Evolutionary conservation across 1,139 yeast species (phyloP), one percentile per base, ranked within the genome.

Genomic region (Scheffersomyces lignicola): DNA sequence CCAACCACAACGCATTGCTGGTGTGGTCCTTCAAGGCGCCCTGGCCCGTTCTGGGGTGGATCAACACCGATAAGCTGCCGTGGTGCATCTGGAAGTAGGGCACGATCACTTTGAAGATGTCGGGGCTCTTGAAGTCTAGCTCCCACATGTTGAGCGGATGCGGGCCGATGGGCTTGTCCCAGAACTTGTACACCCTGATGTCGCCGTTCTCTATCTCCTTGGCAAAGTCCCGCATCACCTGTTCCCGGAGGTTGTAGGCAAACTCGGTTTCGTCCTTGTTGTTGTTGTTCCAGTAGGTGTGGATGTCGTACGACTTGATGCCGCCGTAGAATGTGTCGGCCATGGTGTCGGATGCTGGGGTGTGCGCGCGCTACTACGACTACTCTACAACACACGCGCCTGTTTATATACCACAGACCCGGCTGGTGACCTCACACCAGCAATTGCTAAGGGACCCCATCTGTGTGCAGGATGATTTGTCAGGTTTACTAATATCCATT

Each of bases 161-260:
- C 1, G 83, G 83, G 0, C 84, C 84, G 31, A 78, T 56, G 15
- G 80, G 73, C 34, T 56, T 55, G 32, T 73, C 75, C 68, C 76
- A 73, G 32, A 75, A 58, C 42, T 66, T 65, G 52, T 64, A 60
- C 4, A 76, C 65, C 34, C 78, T 45, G 17, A 76, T 57, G 21
- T 58, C 56, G 2, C 76, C 78, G 2, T 50, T 47, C 11, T 54
- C 65, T 15, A 78, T 57, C 37, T 77, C 81, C 8, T 51, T 36
- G 5, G 65, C 62, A 47, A 78, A 78, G 32, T 75, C 79, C 29
- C 44, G 34, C 25, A 50, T 50, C 6, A 77, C 63, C 36, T 63
- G 56, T 15, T 64, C 69, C 36, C 78, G 60, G 33, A 78, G 58
- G 10, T 55, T 56, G 8, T 39, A 43, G 3, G 78, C 78, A 24